Evolutionary conservation across 768 basidiomycete genomes (phyloP).

Genomic region (Phlebiopsis flavidoalba): DNA sequence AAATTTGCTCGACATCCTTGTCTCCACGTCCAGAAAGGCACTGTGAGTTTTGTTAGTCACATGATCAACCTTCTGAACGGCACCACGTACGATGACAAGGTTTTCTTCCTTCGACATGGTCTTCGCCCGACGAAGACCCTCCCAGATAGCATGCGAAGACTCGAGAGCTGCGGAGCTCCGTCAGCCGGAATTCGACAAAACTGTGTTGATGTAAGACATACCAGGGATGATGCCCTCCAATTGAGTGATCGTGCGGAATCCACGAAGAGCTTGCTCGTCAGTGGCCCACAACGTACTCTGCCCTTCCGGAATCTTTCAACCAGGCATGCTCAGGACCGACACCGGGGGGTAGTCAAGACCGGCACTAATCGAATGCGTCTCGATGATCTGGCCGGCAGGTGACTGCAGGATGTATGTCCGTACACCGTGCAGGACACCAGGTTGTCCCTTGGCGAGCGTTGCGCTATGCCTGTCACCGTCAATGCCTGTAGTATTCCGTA

Average conservation of each 20-base stretch:
- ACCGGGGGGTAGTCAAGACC: constrained; percentile 90
- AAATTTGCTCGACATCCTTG: constrained; percentile 97
- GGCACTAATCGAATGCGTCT: constrained; percentile 96
- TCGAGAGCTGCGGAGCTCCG: constrained; percentile 62
- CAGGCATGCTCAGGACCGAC: constrained; percentile 98
- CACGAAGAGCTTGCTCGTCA: constrained; percentile 89
- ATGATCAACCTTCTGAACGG: not conserved
- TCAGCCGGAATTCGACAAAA: constrained; percentile 3
- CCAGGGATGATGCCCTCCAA: constrained; percentile 96
- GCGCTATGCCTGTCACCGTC: constrained; percentile 89
- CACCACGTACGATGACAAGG: constrained; percentile 77
- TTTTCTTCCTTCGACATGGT: constrained; percentile 79
- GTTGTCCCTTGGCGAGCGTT: constrained; percentile 84
- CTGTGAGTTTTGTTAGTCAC: constrained; percentile 32
- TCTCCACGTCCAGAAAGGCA: constrained; percentile 95
- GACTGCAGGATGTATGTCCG: constrained; percentile 94
- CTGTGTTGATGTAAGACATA: constrained; percentile 27
- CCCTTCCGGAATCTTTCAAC: constrained; percentile 91
- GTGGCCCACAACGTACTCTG: constrained; percentile 91
- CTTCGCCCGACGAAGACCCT: constrained; percentile 80
- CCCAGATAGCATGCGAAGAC: constrained; percentile 95
- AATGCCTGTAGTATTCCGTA: constrained; percentile 43
- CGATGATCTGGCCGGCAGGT: constrained; percentile 85
- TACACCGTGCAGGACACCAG: constrained; percentile 95
- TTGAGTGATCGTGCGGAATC: constrained; percentile 89